Evolutionary conservation across 2,329 filamentous ascomycete species (phyloP), one percentile per base, ranked within the genome.

Genomic region (Trichoderma atroviride): DNA sequence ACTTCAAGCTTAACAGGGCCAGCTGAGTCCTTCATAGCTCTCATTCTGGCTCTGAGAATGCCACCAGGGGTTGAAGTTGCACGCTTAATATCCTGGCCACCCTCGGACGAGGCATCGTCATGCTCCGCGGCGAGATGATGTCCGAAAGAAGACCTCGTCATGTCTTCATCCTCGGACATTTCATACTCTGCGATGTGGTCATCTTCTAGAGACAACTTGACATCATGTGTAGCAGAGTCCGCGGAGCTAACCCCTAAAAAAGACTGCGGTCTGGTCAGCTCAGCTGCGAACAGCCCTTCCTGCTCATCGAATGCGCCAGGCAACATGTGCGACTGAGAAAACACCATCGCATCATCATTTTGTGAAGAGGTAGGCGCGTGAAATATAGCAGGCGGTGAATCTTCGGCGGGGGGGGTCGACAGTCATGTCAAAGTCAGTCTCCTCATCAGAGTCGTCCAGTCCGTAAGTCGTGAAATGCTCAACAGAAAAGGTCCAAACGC

Each of bases 401-500:
- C 58, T 31, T 70, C 10, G 24, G 60, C 35, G 29, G 66, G 70
- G 70, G 50, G 35, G 71, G 43, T n/a, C 76, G 71, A 43, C 72
- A 72, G 74, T 88, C 16, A 68, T 71, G 13, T 74, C 88, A 9
- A 84, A 84, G 58, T 90, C 85, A 9, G 88, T 89, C 62, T 92
- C 90, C 33, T 93, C 91, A 56, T 94, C 92, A 64, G 90, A 88
- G 52, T 92, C 93, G 72, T 95, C 91, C 66, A 98, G 85, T 52
- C 92, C 94, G 77, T 99, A 99, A 1, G 94, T 97, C 1, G 95
- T 98, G 79, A 96, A 99, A 79, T 99, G 96, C 76, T 95, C 90
- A n/a, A 99, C 96, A 11, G 85, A 89, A 82, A 99, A 99, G 16
- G 88, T 88, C 96, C 96, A 99, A 58, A 92, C 87, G 64, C 95